Base-by-base conservation (phyloP, 2,329 filamentous ascomycete species). In the Byssochlamys sp. region DNA sequence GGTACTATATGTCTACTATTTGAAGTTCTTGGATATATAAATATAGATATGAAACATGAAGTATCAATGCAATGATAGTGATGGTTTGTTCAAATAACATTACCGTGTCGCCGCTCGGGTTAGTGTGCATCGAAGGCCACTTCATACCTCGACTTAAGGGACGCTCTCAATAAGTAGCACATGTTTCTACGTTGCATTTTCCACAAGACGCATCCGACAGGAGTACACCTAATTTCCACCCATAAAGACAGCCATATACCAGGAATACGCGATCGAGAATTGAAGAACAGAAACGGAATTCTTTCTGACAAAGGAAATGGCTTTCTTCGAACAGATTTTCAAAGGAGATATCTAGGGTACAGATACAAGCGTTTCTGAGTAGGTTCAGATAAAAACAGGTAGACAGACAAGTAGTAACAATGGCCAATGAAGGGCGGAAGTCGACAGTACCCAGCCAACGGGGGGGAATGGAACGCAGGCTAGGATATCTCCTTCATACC, bases 281-380 rank as follows among this genome's bases (percentile, higher is more conserved):
- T 19, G 39, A 45, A 19, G 14, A 3, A 45, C n/a, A 14, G 39
- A 9, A 45, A 45, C 39, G 39, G 14, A 45, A 45, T 45, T 45
- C 39, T 45, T 19, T 45, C 39, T 45, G 19, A 45, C 39, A 45
- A 45, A 45, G 39, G 39, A 45, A 19, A 45, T 67, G 35, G 52
- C 68, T 65, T 62, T 69, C 69, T 70, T 71, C 64, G 64, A 72
- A 66, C 65, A 71, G 63, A 67, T 69, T 72, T 71, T 72, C 66
- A 68, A 65, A 58, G 61, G 65, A 61, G 62, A 69, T 72, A 72
- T 73, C 71, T 73, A 73, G 67, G 71, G 64, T 74, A 74, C 72
- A 74, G 71, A 73, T 73, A 74, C 71, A 73, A 62, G 62, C 66
- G 66, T 70, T 45, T 67, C 67, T 67, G 66, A 65, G 67, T 65